Percentiles rank a stretch among this genome's conserved stretches.
These are phyloP conservation scores for Phytophthora palmivora DNA, from an alignment of 352 stramenopile species.

Conservation along the genomic window DNA sequence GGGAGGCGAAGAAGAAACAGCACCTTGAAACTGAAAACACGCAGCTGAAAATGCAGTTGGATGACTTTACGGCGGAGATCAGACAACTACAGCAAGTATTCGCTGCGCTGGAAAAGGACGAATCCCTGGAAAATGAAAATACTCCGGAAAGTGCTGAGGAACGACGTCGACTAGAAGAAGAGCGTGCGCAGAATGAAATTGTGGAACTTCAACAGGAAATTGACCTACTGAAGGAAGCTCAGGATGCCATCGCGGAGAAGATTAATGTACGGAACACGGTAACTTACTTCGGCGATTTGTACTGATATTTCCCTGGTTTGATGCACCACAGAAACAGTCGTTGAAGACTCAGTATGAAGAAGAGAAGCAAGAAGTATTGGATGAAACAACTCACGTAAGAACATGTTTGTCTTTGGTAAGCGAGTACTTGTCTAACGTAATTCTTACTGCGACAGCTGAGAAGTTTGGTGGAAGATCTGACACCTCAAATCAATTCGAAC, in stretches of 20 bases:
- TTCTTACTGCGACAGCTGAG: conserved; percentile 46
- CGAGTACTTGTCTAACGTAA: neutral
- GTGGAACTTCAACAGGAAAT: conserved; percentile 67
- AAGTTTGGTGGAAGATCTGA: conserved; percentile 53
- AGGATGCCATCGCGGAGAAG: conserved; percentile 55
- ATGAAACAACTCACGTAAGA: conserved; percentile 67
- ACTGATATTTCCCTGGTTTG: neutral
- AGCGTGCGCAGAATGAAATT: conserved; percentile 57
- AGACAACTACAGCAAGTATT: conserved; percentile 63
- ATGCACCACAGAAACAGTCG: conserved; percentile 63
- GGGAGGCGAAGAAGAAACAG: conserved; percentile 44
- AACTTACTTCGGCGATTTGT: neutral
- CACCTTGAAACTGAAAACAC: conserved; percentile 40
- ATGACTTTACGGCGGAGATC: conserved; percentile 56
- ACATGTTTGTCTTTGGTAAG: neutral
- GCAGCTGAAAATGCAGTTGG: conserved; percentile 46
- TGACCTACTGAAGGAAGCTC: conserved; percentile 57
- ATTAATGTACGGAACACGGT: conserved; percentile 40
- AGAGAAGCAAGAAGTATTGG: conserved; percentile 62
- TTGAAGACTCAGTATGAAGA: conserved; percentile 75
- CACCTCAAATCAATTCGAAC: conserved; percentile 65
- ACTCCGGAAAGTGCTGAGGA: conserved; percentile 39
- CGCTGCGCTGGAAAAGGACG: conserved; percentile 41
- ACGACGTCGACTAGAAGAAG: conserved; percentile 37
- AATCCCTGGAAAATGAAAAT: conserved; percentile 32